Evolutionary conservation across 2,329 filamentous ascomycete genomes (phyloP).

Genomic region (Scleromitrula shiraiana): DNA sequence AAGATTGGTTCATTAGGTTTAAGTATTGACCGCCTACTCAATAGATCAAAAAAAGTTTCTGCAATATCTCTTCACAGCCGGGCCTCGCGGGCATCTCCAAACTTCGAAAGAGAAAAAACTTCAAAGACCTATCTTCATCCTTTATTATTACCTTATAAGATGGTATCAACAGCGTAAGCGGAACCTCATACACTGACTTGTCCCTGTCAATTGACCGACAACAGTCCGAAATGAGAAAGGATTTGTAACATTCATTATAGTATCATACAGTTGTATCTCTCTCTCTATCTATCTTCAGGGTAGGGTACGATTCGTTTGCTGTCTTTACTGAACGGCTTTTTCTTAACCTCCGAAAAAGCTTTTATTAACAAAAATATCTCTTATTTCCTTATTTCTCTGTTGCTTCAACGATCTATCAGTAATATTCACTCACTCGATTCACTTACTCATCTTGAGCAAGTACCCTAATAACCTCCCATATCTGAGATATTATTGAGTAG

Average conservation of each 20-base stretch:
- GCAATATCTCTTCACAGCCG: not conserved
- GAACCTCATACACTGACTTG: not conserved
- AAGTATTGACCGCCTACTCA: not conserved
- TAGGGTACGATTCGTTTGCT: too few relatives aligned
- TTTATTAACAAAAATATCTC: too few relatives aligned
- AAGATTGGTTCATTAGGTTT: not conserved
- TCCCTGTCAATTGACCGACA: conserved; percentile 2
- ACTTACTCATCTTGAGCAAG: too few relatives aligned
- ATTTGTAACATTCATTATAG: not conserved
- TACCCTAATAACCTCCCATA: too few relatives aligned
- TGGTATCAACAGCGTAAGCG: not conserved
- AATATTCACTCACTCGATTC: too few relatives aligned
- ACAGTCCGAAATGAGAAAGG: not conserved
- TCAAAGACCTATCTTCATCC: not conserved
- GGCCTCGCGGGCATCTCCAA: not conserved
- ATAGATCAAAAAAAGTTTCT: not conserved
- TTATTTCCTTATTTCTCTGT: too few relatives aligned
- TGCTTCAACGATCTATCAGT: too few relatives aligned
- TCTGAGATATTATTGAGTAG: too few relatives aligned
- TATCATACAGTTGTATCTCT: too few relatives aligned
- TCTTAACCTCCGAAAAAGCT: too few relatives aligned
- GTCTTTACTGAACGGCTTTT: too few relatives aligned
- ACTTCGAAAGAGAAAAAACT: too few relatives aligned
- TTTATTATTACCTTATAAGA: not conserved
- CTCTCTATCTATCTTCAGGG: not conserved